Conservation (phyloP, 192 early-diverging fungal genomes). For the Funneliformis mosseae region DNA sequence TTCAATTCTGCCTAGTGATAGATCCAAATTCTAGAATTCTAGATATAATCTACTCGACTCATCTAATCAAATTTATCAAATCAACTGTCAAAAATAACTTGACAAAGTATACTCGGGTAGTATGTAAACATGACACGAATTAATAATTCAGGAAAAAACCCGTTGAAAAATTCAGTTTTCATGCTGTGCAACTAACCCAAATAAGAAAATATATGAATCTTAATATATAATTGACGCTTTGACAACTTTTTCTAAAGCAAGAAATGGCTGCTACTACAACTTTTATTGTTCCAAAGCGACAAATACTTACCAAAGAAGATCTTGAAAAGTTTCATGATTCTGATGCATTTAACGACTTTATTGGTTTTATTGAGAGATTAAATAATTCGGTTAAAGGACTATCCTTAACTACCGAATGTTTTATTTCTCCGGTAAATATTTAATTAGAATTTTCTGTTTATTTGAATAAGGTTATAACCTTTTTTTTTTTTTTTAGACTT, state of each 20-base stretch:
- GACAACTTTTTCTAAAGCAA: not conserved
- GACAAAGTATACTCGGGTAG: too few species aligned
- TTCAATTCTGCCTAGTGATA: too few species aligned
- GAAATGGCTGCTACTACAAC: slow-evolving; percentile 10
- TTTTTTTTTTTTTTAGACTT: slow-evolving; percentile 32
- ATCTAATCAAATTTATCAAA: too few species aligned
- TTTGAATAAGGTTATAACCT: not conserved
- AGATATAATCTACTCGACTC: too few species aligned
- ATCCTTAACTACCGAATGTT: slow-evolving; percentile 54
- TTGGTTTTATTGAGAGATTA: slow-evolving; percentile 71
- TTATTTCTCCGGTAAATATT: slow-evolving; percentile 55
- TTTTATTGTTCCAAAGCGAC: slow-evolving; percentile 45
- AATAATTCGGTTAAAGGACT: slow-evolving; percentile 75
- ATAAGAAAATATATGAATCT: too few species aligned
- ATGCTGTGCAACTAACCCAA: too few species aligned
- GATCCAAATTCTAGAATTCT: too few species aligned
- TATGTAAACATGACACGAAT: too few species aligned
- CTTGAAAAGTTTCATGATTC: slow-evolving; percentile 75
- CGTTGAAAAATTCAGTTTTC: too few species aligned
- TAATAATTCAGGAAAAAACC: too few species aligned
- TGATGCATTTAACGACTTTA: slow-evolving; percentile 59
- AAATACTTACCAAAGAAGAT: slow-evolving; percentile 87
- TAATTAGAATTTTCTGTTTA: not conserved
- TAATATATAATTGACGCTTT: too few species aligned
- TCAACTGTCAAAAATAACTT: too few species aligned